Conservation (phyloP, 805 yeast genomes). For the Kazachstania bromeliacearum region DNA sequence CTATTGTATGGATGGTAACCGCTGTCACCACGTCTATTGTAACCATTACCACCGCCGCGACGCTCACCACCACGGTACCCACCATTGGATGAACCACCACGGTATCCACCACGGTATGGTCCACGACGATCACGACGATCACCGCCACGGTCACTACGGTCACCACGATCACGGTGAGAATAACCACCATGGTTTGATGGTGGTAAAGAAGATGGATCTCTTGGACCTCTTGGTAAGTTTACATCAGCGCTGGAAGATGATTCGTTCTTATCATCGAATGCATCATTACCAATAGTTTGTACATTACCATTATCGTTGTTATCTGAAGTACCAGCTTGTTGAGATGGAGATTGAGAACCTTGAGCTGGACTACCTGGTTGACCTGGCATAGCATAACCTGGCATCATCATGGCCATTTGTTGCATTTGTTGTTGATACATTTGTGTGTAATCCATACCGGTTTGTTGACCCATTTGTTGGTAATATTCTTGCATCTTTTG, state of each 20-base stretch:
- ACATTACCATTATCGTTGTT: constrained; percentile 16
- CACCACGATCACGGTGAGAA: constrained; percentile 38
- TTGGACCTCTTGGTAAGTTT: constrained; percentile 46
- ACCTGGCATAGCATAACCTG: constrained; percentile 19
- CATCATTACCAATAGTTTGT: constrained; percentile 21
- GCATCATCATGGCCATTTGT: constrained; percentile 25
- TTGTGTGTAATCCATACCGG: constrained; percentile 29
- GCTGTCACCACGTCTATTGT: constrained; percentile 18
- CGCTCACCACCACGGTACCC: constrained; percentile 13
- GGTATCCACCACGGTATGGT: constrained; percentile 29
- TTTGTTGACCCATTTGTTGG: constrained; percentile 29
- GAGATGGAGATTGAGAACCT: constrained; percentile 4
- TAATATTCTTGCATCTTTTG: constrained; percentile 50
- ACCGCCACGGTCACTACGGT: constrained; percentile 38
- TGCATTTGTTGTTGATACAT: constrained; percentile 32
- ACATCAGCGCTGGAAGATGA: constrained; percentile 26
- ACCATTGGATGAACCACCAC: constrained; percentile 24
- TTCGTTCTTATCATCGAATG: constrained; percentile 9
- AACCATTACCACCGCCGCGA: too few species aligned
- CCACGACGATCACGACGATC: constrained; percentile 30
- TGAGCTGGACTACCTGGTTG: constrained; percentile 9
- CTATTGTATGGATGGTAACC: constrained; percentile 30
- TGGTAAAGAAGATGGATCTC: constrained; percentile 27
- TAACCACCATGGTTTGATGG: constrained; percentile 43
- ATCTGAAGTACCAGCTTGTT: constrained; percentile 7